Conservation (phyloP, 192 early-diverging fungal species). For the Coemansia sp. region DNA sequence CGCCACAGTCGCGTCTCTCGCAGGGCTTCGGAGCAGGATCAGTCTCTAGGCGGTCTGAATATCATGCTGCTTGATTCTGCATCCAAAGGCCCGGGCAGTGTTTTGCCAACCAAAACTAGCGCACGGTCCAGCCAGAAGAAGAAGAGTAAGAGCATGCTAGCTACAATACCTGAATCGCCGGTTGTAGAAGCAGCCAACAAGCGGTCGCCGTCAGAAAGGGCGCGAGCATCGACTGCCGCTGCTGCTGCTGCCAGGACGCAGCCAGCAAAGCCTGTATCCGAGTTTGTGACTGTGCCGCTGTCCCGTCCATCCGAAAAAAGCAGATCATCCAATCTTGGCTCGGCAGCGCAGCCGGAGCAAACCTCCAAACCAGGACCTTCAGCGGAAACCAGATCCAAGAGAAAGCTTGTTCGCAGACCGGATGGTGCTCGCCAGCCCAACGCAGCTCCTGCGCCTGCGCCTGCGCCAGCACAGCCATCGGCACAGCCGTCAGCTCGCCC, state of each 20-base stretch:
- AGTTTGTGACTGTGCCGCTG: background rate
- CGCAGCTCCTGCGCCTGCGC: background rate
- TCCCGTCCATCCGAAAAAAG: background rate
- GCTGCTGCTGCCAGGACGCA: background rate
- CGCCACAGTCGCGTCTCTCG: background rate
- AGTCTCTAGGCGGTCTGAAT: constrained; percentile 6
- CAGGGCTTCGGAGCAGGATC: background rate
- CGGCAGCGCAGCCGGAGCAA: background rate
- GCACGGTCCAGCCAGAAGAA: background rate
- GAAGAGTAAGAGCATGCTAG: constrained; percentile 1
- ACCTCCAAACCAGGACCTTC: background rate
- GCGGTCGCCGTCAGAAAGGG: background rate
- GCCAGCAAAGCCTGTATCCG: background rate
- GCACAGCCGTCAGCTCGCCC: constrained; percentile 9
- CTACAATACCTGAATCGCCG: constrained; percentile 6
- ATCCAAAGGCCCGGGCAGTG: background rate
- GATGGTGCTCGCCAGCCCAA: background rate
- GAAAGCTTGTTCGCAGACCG: background rate
- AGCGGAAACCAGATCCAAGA: background rate
- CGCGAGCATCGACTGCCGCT: background rate
- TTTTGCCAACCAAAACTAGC: background rate
- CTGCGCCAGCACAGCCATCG: constrained; percentile 7
- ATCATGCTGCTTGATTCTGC: constrained; percentile 9
- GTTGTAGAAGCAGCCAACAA: background rate
- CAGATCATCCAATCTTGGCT: background rate